phyloP scores from a whole-genome alignment of 257 asterid genomes.

The Thymus mandschuricus region DNA sequence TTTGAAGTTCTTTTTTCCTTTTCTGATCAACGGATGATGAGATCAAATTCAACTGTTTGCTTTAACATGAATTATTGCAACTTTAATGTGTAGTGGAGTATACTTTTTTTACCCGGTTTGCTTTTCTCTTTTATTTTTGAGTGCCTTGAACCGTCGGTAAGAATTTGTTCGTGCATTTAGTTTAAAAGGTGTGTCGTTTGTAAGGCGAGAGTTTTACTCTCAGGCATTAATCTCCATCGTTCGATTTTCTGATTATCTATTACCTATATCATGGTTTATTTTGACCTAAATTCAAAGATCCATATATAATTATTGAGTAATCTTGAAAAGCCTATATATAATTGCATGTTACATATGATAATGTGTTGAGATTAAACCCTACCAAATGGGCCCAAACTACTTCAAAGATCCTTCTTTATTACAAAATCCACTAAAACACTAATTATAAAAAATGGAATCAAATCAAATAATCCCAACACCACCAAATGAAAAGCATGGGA shows the following conservation, averaged over 20 bases:
- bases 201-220: too few species aligned
- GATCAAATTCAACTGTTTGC: not conserved
- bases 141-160: not conserved
- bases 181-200: too few species aligned
- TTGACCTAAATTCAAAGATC: not conserved
- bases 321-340: not conserved
- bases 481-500: not conserved
- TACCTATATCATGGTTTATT: too few species aligned
- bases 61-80: not conserved
- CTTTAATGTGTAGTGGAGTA: not conserved
- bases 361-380: slow-evolving; percentile 3
- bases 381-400: slow-evolving; percentile 10
- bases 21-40: slow-evolving; percentile 1
- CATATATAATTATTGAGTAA: not conserved
- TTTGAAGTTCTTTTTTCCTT: not conserved
- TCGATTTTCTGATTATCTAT: too few species aligned
- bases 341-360: not conserved
- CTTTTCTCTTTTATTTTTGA: not conserved
- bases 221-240: too few species aligned
- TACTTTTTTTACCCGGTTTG: not conserved
- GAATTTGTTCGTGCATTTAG: not conserved
- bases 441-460: not conserved
- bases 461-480: slow-evolving; percentile 3
- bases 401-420: slow-evolving; percentile 6
- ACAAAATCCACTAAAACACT: slow-evolving; percentile 12